Evolutionary conservation across 768 basidiomycete species (phyloP), one percentile per base, ranked within the genome.

Genomic region (Podaxis carcinomalis): DNA sequence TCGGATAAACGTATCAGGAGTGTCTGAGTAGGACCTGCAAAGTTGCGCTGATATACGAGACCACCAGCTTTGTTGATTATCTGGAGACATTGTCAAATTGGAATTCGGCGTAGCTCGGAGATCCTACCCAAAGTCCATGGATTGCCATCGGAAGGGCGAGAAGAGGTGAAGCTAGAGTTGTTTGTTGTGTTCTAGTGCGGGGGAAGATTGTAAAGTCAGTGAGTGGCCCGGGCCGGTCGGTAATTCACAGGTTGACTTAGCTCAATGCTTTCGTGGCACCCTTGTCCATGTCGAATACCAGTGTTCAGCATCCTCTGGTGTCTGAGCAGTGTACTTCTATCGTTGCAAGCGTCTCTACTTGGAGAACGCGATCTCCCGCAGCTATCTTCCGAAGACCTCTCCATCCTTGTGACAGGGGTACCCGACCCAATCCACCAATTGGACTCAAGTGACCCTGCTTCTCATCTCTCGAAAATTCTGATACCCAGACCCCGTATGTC

Each of bases 61-160:
- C 97, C 97, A 27, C 97, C 97, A 13, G 97, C 97, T 78, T 98
- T 98, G 75, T 98, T 98, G 69, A 98, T 96, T 59, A 98, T 86
- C 92, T 94, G 72, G 61, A 72, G 63, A 50, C 52, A 21, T 35
- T 47, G 50, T 62, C 55, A 47, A 40, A 58, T 67, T 58, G 40
- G 28, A 19, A 3, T 16, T 27, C 7, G 39, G 27, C 16, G n/a
- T 16, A 6, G 10, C 7, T 9, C 40, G 51, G 56, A 14, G 36
- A n/a, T 70, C 79, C 56, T 76, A 90, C 92, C 92, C 92, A 93
- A 55, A 93, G 84, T 68, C 88, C 84, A 69, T 83, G 91, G 71
- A 93, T 84, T 61, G 88, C 81, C 92, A 93, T 93, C 7, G 52
- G 47, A 49, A 37, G 54, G 28, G 46, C 23, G 37, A 28, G 21